Evolutionary conservation across 78 protist genomes (phyloP), one percentile per base, ranked within the genome.

Genomic region (Emiliania huxleyi): DNA sequence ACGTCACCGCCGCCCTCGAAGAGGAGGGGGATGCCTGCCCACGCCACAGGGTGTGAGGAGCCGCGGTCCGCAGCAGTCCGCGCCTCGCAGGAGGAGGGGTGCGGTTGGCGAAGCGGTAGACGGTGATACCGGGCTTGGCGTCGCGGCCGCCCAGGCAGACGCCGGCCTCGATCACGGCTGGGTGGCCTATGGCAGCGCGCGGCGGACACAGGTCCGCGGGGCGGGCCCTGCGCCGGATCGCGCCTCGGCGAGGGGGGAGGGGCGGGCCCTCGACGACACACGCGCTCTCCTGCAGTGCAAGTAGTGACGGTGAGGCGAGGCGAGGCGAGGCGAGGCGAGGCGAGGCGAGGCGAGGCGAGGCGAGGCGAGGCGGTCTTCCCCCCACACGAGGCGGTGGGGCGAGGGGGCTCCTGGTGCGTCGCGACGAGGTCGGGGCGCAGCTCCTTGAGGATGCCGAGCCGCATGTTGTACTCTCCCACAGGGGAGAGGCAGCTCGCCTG

Each of bases 381-480:
- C n/a, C n/a, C n/a, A n/a, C n/a, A n/a, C n/a, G n/a, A n/a, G 62
- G 29, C 62, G 62, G 62, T 52, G 29, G 62, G 15, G 69, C 38
- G 42, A 8, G 56, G 22, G 49, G 15, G 15, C 71, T 44, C 91
- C 62, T 49, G 79, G 79, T 29, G 89, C 5, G 96, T 95, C 37
- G 96, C 96, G 3, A 95, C 95, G 77, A 90, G 6, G 3, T 92
- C 94, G 21, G 96, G 96, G 29, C 45, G 90, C 29, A 95, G 77
- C 69, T 95, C 95, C 90, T 95, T 93, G 94, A 93, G 91, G 90
- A 95, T 90, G 43, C 96, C 96, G 6, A 95, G 93, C 22, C 94
- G 92, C 56, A 95, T 43, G 79, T 95, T 95, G 93, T 95, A 95
- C 69, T 93, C 92, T 11, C 95, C 95, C 19, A 92, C 95, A n/a